Evolutionary conservation across 192 early-diverging fungal species (phyloP), one percentile per base, ranked within the genome.

Genomic region (Polychytrium aggregatum): DNA sequence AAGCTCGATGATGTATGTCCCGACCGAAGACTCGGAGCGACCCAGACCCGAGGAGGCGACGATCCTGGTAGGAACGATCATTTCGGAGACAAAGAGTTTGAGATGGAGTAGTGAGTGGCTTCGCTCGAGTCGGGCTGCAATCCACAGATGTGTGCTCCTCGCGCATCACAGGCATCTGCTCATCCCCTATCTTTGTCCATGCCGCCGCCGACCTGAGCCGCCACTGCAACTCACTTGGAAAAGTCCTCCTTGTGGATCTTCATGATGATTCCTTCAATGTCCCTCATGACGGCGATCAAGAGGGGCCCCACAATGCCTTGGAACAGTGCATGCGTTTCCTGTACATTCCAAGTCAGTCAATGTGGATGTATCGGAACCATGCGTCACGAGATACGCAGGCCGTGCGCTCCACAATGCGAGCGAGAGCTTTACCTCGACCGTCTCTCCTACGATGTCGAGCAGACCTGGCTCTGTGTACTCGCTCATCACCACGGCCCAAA

Each of bases 201-300:
- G n/a, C n/a, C n/a, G n/a, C n/a, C n/a, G n/a, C n/a, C n/a, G n/a
- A n/a, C n/a, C n/a, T n/a, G n/a, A n/a, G n/a, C n/a, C n/a, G n/a
- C n/a, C n/a, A n/a, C n/a, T n/a, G n/a, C n/a, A n/a, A n/a, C n/a
- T n/a, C 31, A 11, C 4, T 8, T 11, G 31, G 31, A 59, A 50
- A 72, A 74, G 44, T 85, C 83, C 60, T 83, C 83, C 18, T 64
- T 57, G 54, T 85, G 77, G 2, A 85, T 79, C 57, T 73, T 81
- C 11, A 76, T 18, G 24, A 85, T 61, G 1, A 68, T 60, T 2
- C 27, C 37, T 28, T 78, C 71, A 9, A 82, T 29, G 26, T 85
- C 83, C 8, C 60, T 53, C 20, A 66, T 67, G 7, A 85, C 64
- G 34, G 60, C 52, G 7, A 56, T 48, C 8, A 78, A 57, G 10